Conservation (phyloP, 2,329 filamentous ascomycete species). For the Exophiala phaeomuriformis region DNA sequence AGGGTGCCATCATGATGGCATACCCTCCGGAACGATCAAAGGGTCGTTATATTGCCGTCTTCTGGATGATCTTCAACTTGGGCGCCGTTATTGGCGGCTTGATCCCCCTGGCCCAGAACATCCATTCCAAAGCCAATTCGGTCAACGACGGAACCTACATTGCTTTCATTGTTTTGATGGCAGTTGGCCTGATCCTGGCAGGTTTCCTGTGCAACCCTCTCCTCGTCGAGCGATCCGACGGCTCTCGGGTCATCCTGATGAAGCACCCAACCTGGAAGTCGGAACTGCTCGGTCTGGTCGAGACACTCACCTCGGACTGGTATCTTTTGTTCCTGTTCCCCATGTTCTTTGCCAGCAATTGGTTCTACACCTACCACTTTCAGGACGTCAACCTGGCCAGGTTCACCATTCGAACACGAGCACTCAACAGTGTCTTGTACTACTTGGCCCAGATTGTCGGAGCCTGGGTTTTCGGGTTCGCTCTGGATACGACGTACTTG, state of each 20-base stretch:
- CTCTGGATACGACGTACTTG: constrained; percentile 55
- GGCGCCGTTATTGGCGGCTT: constrained; percentile 71
- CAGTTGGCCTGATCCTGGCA: constrained; percentile 57
- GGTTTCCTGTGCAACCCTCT: constrained; percentile 62
- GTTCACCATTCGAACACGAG: constrained; percentile 66
- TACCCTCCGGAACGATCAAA: constrained; percentile 70
- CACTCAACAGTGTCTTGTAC: constrained; percentile 74
- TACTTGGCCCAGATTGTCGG: constrained; percentile 72
- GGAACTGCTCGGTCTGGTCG: constrained; percentile 67
- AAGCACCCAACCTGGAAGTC: constrained; percentile 82
- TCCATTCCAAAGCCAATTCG: constrained; percentile 35
- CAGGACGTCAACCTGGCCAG: constrained; percentile 63
- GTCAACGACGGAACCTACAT: constrained; percentile 72
- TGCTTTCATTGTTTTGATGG: constrained; percentile 78
- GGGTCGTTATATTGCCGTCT: constrained; percentile 74
- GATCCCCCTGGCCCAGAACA: constrained; percentile 43
- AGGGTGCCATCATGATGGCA: constrained; percentile 52
- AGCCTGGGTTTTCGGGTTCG: constrained; percentile 63
- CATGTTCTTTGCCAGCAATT: constrained; percentile 74
- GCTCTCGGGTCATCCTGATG: constrained; percentile 75
- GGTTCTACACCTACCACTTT: constrained; percentile 75
- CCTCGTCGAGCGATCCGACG: constrained; percentile 65
- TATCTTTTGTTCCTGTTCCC: constrained; percentile 72
- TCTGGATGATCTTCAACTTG: constrained; percentile 85
- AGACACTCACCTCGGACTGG: constrained; percentile 62